Conservation (phyloP, 306 rosid species). For the Herpetospermum pedunculosum region DNA sequence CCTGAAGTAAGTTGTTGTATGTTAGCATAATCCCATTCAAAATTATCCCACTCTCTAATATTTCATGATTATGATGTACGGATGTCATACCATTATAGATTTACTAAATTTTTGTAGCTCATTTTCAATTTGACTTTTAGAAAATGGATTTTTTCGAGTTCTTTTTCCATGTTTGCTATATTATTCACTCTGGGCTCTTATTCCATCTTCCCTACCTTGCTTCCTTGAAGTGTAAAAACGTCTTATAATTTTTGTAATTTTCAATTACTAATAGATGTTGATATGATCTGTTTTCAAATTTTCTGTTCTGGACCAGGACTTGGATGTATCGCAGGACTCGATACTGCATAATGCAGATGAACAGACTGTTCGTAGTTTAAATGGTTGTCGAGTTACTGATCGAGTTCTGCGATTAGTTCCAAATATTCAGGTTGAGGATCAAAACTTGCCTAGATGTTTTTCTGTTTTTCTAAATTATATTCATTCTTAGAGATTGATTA, state of each 20-base stretch:
- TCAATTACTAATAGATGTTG: slow-evolving; percentile 10
- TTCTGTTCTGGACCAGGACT: slow-evolving; percentile 44
- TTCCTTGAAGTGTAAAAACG: neutral
- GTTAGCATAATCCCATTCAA: neutral
- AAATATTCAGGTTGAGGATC: slow-evolving; percentile 64
- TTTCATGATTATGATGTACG: neutral
- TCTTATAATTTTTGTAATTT: neutral
- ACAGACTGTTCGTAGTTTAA: slow-evolving; percentile 94
- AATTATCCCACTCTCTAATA: neutral
- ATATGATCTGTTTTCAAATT: slow-evolving; percentile 3
- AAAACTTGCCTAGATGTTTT: neutral
- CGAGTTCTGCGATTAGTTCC: slow-evolving; percentile 90
- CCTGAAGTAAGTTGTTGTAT: slow-evolving; percentile 63
- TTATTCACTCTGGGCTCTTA: neutral
- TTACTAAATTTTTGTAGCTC: neutral
- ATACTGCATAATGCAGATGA: slow-evolving; percentile 84
- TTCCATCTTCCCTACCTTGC: neutral
- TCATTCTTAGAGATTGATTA: slow-evolving; percentile 16
- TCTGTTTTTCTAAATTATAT: neutral
- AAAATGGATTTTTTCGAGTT: neutral
- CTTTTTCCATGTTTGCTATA: neutral
- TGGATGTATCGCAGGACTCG: slow-evolving; percentile 83
- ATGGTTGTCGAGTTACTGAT: slow-evolving; percentile 95
- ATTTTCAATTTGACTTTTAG: neutral
- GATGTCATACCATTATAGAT: neutral